Percentiles rank a stretch among this genome's conserved stretches.
Evolutionary conservation across 192 early-diverging fungal genomes (phyloP).

Genomic region (Blastocladiella britannica): DNA sequence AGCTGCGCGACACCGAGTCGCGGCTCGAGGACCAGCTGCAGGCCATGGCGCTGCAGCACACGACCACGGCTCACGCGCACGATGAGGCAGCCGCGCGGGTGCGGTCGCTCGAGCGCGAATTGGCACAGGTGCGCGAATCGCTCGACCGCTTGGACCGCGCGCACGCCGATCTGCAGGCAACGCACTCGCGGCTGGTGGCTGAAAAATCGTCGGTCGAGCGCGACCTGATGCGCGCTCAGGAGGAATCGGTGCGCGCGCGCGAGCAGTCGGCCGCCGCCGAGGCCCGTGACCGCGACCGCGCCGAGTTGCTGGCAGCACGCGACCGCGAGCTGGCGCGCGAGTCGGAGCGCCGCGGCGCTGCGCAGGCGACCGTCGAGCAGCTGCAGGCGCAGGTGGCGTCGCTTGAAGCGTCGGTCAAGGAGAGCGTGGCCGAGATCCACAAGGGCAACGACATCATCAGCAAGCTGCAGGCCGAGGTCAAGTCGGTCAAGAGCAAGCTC

Average conservation of each 20-base stretch:
- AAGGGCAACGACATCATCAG: slow-evolving; percentile 42
- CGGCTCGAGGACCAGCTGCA: slow-evolving; percentile 1
- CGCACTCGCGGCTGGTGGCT: not conserved
- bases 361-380: not conserved
- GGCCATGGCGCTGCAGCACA: not conserved
- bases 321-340: not conserved
- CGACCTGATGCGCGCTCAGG: slow-evolving; percentile 6
- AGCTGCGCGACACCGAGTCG: slow-evolving; percentile 4
- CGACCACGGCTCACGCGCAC: not conserved
- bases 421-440: slow-evolving; percentile 8
- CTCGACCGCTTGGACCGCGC: not conserved
- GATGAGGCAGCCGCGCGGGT: not conserved
- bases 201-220: not conserved
- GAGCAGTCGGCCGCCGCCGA: not conserved
- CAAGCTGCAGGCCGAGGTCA: slow-evolving; percentile 24
- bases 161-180: slow-evolving; percentile 3
- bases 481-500: slow-evolving; percentile 22
- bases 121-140: not conserved
- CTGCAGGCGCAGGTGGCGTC: slow-evolving; percentile 2
- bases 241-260: slow-evolving; percentile 9
- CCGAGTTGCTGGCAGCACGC: not conserved
- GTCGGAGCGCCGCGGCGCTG: not conserved
- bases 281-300: not conserved
- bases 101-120: not conserved
- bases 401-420: slow-evolving; percentile 6